These are phyloP conservation scores for Grosmannia serpens DNA, from an alignment of 2,329 filamentous ascomycete genomes.

Conservation along the genomic window DNA sequence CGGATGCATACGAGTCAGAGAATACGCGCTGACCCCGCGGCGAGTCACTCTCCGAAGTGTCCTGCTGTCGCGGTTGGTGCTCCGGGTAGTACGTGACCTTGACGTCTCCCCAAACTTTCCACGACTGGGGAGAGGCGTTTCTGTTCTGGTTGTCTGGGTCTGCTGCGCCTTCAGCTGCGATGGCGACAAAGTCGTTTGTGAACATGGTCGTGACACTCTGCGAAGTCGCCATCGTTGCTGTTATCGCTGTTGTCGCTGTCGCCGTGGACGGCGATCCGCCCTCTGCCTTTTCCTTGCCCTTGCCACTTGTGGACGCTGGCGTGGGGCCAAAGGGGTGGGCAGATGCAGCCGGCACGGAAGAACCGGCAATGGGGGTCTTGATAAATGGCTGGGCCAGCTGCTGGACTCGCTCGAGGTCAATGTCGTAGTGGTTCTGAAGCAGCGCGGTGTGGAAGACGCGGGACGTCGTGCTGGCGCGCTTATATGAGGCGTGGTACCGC, in stretches of 20 bases:
- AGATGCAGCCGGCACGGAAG: constrained; percentile 15
- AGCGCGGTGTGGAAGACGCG: constrained; percentile 60
- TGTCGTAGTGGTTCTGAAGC: constrained; percentile 74
- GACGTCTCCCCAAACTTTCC: constrained; percentile 72
- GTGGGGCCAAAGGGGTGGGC: constrained; percentile 1
- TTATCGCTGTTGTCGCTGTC: neutral
- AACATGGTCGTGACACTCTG: constrained; percentile 48
- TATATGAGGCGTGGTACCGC: constrained; percentile 81
- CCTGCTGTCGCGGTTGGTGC: constrained; percentile 18
- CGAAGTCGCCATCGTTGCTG: neutral
- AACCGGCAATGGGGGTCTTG: constrained; percentile 50
- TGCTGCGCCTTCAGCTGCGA: constrained; percentile 44
- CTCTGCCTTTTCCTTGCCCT: constrained; percentile 63
- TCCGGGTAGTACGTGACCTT: constrained; percentile 66
- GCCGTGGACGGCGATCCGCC: constrained; percentile 14
- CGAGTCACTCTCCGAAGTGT: constrained; percentile 8
- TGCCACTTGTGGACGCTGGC: constrained; percentile 25
- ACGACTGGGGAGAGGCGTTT: constrained; percentile 23
- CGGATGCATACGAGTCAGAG: neutral
- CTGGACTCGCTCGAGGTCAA: constrained; percentile 68
- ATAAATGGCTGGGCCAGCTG: constrained; percentile 74
- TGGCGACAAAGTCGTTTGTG: constrained; percentile 71
- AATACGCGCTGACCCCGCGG: neutral
- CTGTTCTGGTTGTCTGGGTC: constrained; percentile 28
- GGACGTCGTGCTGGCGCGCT: constrained; percentile 55